Conservation (phyloP, 768 basidiomycete species). For the Porpolomopsis calyptriformis region DNA sequence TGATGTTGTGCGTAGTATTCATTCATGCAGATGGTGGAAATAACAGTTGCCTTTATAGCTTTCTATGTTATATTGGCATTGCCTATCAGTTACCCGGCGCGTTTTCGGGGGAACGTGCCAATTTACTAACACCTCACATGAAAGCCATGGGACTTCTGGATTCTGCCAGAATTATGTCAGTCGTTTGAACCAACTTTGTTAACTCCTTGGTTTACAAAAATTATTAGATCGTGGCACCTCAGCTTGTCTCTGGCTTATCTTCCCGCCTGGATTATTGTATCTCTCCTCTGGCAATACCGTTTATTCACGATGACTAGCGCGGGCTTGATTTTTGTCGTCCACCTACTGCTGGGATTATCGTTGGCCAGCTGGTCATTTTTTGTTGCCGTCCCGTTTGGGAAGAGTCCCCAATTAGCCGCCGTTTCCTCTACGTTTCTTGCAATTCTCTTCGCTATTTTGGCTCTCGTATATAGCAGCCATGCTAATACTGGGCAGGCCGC, state of each 20-base stretch:
- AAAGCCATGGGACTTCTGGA: conserved; percentile 73
- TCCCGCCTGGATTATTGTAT: conserved; percentile 65
- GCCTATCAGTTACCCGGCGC: conserved; percentile 71
- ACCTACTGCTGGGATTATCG: conserved; percentile 56
- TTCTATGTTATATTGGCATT: conserved; percentile 62
- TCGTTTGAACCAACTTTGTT: not conserved
- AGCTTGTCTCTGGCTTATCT: conserved; percentile 59
- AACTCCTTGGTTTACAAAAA: conserved; percentile 10
- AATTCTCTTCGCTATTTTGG: conserved; percentile 58
- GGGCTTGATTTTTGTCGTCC: conserved; percentile 50
- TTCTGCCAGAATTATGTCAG: conserved; percentile 52
- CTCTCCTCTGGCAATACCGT: conserved; percentile 51
- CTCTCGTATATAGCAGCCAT: conserved; percentile 24
- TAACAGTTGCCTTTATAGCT: conserved; percentile 27
- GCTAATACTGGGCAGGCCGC: conserved; percentile 38
- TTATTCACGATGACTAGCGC: conserved; percentile 55
- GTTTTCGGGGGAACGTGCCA: conserved; percentile 55
- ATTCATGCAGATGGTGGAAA: conserved; percentile 3
- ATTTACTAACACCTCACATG: conserved; percentile 57
- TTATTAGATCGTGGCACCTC: conserved; percentile 54
- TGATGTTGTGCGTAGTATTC: conserved; percentile 46
- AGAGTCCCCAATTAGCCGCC: conserved; percentile 63
- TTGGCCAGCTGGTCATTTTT: conserved; percentile 68
- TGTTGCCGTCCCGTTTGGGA: conserved; percentile 56
- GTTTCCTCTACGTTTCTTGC: conserved; percentile 54